Evolutionary conservation across 1,284 basidiomycete species (phyloP).

Genomic region (Ustilago shanxiensis): DNA sequence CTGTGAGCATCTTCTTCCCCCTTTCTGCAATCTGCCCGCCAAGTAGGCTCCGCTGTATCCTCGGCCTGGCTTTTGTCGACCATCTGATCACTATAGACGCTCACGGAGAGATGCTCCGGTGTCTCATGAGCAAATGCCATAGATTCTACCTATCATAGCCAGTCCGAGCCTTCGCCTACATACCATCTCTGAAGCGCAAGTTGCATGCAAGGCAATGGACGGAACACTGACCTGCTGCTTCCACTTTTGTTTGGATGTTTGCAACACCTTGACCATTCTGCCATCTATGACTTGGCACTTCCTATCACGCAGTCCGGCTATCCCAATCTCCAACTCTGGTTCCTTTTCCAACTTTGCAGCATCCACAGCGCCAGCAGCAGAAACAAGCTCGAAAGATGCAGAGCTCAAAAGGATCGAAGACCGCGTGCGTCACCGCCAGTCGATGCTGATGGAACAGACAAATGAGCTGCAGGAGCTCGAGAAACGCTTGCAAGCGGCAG

Average conservation of each 20-base stretch:
- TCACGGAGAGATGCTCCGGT: conserved; percentile 45
- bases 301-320: conserved; percentile 20
- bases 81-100: conserved; percentile 21
- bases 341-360: conserved; percentile 23
- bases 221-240: conserved; percentile 5
- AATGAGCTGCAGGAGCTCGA: conserved; percentile 64
- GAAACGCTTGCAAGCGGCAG: conserved; percentile 59
- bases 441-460: conserved; percentile 54
- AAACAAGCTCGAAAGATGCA: conserved; percentile 8
- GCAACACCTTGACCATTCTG: background rate
- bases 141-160: background rate
- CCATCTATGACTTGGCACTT: background rate
- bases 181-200: background rate
- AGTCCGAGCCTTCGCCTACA: conserved; percentile 1
- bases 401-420: conserved; percentile 52
- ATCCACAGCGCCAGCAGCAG: conserved; percentile 15
- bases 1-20: conserved; percentile 45
- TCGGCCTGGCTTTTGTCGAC: background rate
- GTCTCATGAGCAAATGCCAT: conserved; percentile 39
- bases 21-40: background rate
- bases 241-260: too few relatives aligned
- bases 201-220: background rate
- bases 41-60: background rate
- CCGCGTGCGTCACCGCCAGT: conserved; percentile 57
- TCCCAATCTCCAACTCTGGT: conserved; percentile 41